Evolutionary conservation across 2,329 filamentous ascomycete species (phyloP), one percentile per base, ranked within the genome.

Genomic region (Akanthomyces lecanii): DNA sequence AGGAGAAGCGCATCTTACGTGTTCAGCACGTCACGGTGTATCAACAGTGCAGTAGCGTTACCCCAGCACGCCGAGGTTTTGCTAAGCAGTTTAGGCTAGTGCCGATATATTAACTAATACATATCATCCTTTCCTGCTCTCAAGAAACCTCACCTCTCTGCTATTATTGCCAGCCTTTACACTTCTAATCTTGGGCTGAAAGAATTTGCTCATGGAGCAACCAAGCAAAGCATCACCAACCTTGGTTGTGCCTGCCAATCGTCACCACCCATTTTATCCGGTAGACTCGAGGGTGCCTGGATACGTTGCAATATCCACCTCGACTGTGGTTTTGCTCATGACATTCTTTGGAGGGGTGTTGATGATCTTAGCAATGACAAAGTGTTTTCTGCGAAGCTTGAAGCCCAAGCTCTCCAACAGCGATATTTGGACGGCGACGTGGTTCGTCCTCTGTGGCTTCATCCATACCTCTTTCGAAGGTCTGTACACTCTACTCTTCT

Each of bases 371-470:
- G 21, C 44, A 23, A 47, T n/a, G 44, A 47, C 44, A 4, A 21
- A 23, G n/a, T 64, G 80, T 11, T 66, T 86, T 44, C 78, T 85
- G 64, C 83, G 82, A 67, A 76, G 74, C 63, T 69, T 80, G 45
- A 79, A 84, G 25, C 84, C 85, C 2, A 77, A 74, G 10, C 71
- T 90, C 62, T 76, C 77, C 47, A 72, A 69, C 18, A 71, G 70
- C 38, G 88, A 91, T 66, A 78, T 85, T 60, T 68, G 82, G n/a
- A 83, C 82, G 5, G 82, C 87, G 25, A 74, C 89, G 75, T 91
- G 89, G 89, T 91, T 91, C 74, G 81, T 87, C 48, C 77, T 91
- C 38, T 89, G 87, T 82, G 81, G 74, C 76, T 79, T 63, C 57
- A 74, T 73, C 62, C 72, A 73, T 60, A 57, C 72, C 48, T 65